Conservation (phyloP, 2,329 filamentous ascomycete species). For the Venturia carpophila region DNA sequence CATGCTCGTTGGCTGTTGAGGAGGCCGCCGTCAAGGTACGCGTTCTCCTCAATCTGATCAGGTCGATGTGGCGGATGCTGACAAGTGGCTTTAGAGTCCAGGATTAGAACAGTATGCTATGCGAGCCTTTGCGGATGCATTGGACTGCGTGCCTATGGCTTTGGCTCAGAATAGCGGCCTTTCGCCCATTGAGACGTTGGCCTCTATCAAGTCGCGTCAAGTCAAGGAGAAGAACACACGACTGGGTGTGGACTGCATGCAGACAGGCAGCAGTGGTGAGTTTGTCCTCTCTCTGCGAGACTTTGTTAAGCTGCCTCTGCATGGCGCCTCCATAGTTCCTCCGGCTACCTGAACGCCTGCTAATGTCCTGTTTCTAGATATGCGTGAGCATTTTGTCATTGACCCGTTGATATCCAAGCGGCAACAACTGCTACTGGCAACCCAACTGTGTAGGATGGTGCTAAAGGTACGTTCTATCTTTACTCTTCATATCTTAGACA, state of each 20-base stretch:
- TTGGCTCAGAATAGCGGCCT: conserved; percentile 95
- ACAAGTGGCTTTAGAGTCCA: conserved; percentile 52
- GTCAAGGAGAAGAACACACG: conserved; percentile 74
- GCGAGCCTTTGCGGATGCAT: conserved; percentile 91
- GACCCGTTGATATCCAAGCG: conserved; percentile 97
- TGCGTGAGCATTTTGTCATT: conserved; percentile 97
- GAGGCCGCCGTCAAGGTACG: conserved; percentile 75
- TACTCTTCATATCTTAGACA: neutral
- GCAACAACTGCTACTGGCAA: conserved; percentile 92
- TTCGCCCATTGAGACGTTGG: conserved; percentile 90
- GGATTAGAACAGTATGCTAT: conserved; percentile 99
- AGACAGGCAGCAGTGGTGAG: conserved; percentile 75
- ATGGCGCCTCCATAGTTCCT: neutral
- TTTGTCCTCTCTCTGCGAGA: conserved; percentile 18
- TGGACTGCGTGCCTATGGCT: conserved; percentile 90
- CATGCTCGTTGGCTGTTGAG: conserved; percentile 92
- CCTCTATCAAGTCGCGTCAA: conserved; percentile 92
- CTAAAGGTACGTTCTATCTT: conserved; percentile 57
- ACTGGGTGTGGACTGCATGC: conserved; percentile 96
- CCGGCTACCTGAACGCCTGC: neutral
- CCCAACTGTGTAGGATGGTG: conserved; percentile 96
- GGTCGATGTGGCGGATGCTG: neutral
- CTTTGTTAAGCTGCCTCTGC: neutral
- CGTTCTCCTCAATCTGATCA: neutral
- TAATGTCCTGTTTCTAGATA: conserved; percentile 48